A percentile compares a stretch with the other conserved stretches of the same genome.
Conservation (phyloP, 2,329 filamentous ascomycete genomes). For the Coniosporium tulheliwenetii region DNA sequence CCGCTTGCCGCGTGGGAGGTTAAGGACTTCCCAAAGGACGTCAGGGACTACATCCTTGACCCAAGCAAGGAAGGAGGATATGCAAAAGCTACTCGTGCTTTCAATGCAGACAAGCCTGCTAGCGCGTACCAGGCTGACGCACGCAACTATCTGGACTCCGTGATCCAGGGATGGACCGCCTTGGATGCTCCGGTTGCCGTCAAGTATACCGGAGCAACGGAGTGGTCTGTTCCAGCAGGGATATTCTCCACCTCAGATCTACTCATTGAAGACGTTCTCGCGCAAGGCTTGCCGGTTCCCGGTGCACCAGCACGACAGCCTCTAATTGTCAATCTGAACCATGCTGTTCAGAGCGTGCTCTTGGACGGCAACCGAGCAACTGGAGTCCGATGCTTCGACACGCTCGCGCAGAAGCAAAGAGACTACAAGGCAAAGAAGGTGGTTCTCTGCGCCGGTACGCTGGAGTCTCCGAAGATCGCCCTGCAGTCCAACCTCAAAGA, state of each 20-base stretch:
- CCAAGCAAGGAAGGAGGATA: no score
- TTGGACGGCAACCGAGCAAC: not conserved
- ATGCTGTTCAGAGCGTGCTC: not conserved
- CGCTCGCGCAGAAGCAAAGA: slow-evolving; percentile 1
- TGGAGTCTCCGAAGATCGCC: slow-evolving; percentile 1
- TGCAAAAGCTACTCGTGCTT: no score
- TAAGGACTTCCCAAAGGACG: not conserved
- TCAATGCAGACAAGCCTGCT: no score
- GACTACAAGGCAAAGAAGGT: not conserved
- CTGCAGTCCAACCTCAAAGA: slow-evolving; percentile 4
- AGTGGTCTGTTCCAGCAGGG: no score
- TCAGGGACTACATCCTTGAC: not conserved
- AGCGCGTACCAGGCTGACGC: no score
- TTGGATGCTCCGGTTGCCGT: not conserved
- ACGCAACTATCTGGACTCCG: no score
- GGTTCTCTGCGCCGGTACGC: not conserved
- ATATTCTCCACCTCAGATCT: no score
- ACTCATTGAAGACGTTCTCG: no score
- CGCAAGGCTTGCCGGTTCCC: no score
- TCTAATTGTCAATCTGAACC: not conserved
- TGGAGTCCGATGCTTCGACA: not conserved
- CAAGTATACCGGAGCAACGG: not conserved
- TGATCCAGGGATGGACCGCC: not conserved
- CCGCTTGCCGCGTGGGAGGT: not conserved
- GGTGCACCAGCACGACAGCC: no score